Base-by-base conservation (phyloP, 768 basidiomycete species). In the Phylloporus arenicola region DNA sequence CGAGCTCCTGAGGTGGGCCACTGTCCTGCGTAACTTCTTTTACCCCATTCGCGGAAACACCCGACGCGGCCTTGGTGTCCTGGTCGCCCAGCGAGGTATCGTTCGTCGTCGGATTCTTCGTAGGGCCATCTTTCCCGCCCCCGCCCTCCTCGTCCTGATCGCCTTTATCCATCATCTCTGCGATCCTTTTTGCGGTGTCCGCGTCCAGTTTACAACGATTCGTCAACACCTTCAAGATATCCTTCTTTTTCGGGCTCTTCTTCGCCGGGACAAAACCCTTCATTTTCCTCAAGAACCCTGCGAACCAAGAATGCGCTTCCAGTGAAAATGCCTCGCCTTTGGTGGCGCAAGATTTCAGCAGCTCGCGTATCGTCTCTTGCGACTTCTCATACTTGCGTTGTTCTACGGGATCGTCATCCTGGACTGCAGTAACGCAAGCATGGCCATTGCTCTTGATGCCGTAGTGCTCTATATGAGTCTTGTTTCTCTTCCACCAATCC, bases 401-500 rank as follows among this genome's bases (percentile, higher is more conserved):
- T 27, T 64, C 57, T 29, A 35, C 57, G 2, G 49, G 51, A 14
- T 48, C 48, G 19, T 62, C 60, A n/a, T 60, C 63, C 31, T 42
- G 52, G 19, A 64, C 64, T 14, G 64, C 54, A 1, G 64, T 67
- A 19, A 65, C 51, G 24, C 69, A 70, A 10, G 67, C 70, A 14
- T 68, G 65, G 13, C 57, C 69, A n/a, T 44, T n/a, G 47, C 60
- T 63, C 31, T 45, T 43, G 51, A 70, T 64, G 6, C 60, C 60
- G n/a, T 60, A 56, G 27, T 43, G 37, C 4, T 37, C 35, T 25
- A 70, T 62, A n/a, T 51, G 47, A 0, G 13, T 33, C 39, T 60
- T 31, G 48, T 71, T 70, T 39, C 61, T 55, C 24, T 0, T n/a
- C 70, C 69, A 70, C 69, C 70, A 70, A n/a, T 55, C 43, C 34